Base-by-base conservation (phyloP, 2,329 filamentous ascomycete species). In the Penicillium sp. region DNA sequence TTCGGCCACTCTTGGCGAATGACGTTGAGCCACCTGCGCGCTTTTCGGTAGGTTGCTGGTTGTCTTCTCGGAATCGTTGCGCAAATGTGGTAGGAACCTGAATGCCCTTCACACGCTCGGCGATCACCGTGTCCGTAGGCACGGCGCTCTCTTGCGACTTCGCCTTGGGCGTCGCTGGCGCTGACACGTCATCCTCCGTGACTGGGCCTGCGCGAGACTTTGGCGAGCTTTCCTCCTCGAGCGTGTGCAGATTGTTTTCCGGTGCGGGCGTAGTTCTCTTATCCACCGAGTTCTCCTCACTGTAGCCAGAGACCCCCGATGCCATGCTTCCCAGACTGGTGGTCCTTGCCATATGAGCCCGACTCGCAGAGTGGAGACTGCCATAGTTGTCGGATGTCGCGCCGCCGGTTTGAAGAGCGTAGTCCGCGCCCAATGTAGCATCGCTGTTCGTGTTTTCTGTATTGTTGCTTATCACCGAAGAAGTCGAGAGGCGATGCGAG, bases 301-400 rank as follows among this genome's bases (percentile, higher is more conserved):
- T 79, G 63, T 82, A 75, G 61, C 77, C 79, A 21, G 83, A 84
- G 29, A 86, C 76, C 1, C 88, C 90, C 5, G 92, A 96, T 2
- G 86, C 89, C 77, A 96, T 91, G 71, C 93, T 97, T 21, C 92
- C 92, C 55, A 97, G 82, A 74, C 92, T 97, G 57, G 92, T 87
- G 10, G 92, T 84, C 22, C 93, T 83, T 18, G 88, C 86, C 51
- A 96, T 78, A 2, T 71, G 77, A 64, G 66, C 77, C 64, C 67
- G 77, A 10, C 64, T 63, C 27, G 57, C 60, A 18, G 58, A 42
- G 16, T 68, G 65, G 21, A 62, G 47, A 46, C 52, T 56, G 36
- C 60, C 62, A 36, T 57, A 56, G 34, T 66, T 67, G 22, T 66
- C 78, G 1, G 90, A 86, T 4, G 85, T 79, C 11, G 90, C 89